Evolutionary conservation across 1,284 basidiomycete species (phyloP).

Genomic region (Malassezia vespertilionis): DNA sequence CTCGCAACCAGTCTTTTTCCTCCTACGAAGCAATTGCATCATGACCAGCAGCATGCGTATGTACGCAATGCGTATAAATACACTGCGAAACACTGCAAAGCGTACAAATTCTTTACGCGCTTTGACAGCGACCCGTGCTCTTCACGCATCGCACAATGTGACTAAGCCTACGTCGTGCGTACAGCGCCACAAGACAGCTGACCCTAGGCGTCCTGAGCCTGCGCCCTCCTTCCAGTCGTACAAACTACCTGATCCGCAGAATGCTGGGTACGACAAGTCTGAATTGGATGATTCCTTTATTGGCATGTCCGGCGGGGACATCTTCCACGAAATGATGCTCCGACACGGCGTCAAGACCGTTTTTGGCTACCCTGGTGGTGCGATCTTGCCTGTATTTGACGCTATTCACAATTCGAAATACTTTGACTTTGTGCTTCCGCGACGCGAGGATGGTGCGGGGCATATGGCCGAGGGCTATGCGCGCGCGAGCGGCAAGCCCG

Average conservation of each 20-base stretch:
- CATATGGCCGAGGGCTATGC: constrained; percentile 99
- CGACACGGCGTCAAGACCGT: constrained; percentile 90
- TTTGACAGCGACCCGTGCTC: not conserved
- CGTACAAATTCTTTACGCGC: not conserved
- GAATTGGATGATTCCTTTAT: constrained; percentile 57
- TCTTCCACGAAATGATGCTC: constrained; percentile 99
- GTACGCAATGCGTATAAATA: constrained; percentile 8
- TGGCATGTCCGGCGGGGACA: constrained; percentile 87
- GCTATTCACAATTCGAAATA: constrained; percentile 93
- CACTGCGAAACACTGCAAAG: constrained; percentile 10
- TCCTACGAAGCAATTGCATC: not conserved
- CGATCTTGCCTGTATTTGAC: constrained; percentile 95
- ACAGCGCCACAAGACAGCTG: not conserved
- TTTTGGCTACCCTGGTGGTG: constrained; percentile 95
- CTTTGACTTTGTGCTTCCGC: constrained; percentile 88
- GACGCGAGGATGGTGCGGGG: constrained; percentile 94
- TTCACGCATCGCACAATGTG: constrained; percentile 1
- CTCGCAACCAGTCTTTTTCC: not conserved
- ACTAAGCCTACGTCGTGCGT: not conserved
- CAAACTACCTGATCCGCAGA: constrained; percentile 18
- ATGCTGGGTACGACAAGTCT: constrained; percentile 23
- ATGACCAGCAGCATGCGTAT: constrained; percentile 10
- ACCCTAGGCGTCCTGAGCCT: constrained; percentile 28
- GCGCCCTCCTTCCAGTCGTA: constrained; percentile 40
- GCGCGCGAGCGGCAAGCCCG: constrained; percentile 90